These are phyloP conservation scores for Inga leiocalycina DNA, from an alignment of 306 rosid species.

Conservation along the genomic window DNA sequence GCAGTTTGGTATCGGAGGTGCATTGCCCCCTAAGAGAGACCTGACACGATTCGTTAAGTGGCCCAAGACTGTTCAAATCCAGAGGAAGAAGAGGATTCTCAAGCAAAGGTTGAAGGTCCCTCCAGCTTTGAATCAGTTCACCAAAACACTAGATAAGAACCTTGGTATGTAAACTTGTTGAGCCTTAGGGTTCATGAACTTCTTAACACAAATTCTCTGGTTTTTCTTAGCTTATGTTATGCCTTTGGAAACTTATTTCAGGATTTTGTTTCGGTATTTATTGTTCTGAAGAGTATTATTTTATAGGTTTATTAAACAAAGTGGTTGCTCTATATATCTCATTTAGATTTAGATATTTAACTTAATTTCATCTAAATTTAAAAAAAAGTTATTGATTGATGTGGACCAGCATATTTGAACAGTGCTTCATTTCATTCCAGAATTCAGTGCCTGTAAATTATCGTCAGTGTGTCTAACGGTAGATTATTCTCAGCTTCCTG, in stretches of 20 bases:
- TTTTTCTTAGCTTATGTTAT: neutral
- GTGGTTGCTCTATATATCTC: neutral
- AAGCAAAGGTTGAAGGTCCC: slow-evolving; percentile 4
- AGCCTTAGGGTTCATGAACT: neutral
- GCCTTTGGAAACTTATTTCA: neutral
- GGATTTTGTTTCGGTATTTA: neutral
- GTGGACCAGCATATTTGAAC: neutral
- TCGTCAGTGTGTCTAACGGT: neutral
- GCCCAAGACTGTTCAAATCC: neutral
- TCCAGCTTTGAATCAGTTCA: slow-evolving; percentile 6
- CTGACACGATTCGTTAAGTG: neutral
- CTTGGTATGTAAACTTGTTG: neutral
- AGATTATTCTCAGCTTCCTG: neutral
- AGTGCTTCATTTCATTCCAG: neutral
- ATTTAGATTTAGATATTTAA: neutral
- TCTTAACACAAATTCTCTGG: neutral
- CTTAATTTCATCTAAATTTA: neutral
- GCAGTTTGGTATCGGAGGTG: neutral
- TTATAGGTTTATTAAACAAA: neutral
- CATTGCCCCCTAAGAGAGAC: slow-evolving; percentile 1
- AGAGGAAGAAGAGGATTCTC: neutral
- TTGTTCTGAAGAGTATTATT: neutral
- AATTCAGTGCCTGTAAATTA: neutral
- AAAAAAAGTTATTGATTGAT: too few species aligned
- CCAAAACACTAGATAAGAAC: neutral